Evolutionary conservation across 768 basidiomycete species (phyloP), one percentile per base, ranked within the genome.

Genomic region (Kwoniella pini): DNA sequence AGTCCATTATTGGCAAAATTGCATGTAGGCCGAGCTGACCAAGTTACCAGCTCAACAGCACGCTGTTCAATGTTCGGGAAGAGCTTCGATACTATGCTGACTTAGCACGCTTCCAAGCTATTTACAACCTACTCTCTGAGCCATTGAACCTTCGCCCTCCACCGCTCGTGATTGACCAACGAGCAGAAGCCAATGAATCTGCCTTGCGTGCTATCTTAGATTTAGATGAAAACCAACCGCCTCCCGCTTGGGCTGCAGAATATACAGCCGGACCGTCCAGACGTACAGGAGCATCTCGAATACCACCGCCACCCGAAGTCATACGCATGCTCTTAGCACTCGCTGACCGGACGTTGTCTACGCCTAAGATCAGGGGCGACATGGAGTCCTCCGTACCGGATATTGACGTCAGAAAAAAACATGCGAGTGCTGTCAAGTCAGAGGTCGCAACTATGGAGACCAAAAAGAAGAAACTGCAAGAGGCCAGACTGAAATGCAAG

Each of bases 1-100:
- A 60, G 69, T 60, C 28, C 15, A 5, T n/a, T 2, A 24, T 21
- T 15, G 33, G 15, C 7, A 36, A 36, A 15, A 36, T 36, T 15
- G 27, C 21, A 24, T 26, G 19, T 24, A 24, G 40, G 4, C 4
- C 5, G n/a, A 15, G 12, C 28, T 45, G 17, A 38, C 38, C 6
- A 33, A 36, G 28, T 36, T 33, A 27, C 5, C 39, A 70, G 69
- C 31, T 65, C 0, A 13, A 28, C 39, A 57, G 57, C n/a, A 57
- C 28, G 15, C 27, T 70, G 17, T 48, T 62, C 33, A 58, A 60
- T 4, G 17, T 60, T 40, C 67, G 69, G 24, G 71, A 73, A 59
- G 71, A 70, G 43, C 44, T 73, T 17, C 52, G 69, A 49, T 71
- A 73, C 42, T 70, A 73, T 54, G 69, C 68, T 43, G 70, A 73